These are phyloP conservation scores for Oxyria digyna DNA, from an alignment of 148 eudicot genomes.

Conservation along the genomic window DNA sequence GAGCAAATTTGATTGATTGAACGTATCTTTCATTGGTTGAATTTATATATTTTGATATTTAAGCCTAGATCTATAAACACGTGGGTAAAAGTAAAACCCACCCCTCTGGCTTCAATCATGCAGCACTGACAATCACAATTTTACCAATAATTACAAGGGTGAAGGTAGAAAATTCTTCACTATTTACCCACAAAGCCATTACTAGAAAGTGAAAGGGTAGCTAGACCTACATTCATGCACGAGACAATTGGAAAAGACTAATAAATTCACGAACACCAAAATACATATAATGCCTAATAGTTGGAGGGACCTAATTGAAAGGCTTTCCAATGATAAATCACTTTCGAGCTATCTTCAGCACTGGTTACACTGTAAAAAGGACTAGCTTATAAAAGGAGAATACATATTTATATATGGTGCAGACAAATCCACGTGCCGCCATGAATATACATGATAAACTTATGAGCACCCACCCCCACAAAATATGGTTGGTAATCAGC, in stretches of 20 bases:
- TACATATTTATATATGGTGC: background rate
- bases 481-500: background rate
- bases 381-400: background rate
- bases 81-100: no score
- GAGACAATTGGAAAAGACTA: background rate
- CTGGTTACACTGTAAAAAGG: background rate
- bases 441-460: background rate
- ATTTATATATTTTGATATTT: no score
- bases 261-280: background rate
- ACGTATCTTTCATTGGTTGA: no score
- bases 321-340: background rate
- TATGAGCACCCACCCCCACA: background rate
- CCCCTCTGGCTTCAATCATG: no score
- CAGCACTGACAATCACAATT: no score
- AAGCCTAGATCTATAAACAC: no score
- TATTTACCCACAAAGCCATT: no score
- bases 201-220: no score
- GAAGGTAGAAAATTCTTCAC: no score
- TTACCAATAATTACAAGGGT: no score
- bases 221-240: no score
- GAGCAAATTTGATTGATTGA: no score
- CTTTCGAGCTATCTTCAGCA: background rate
- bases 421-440: background rate
- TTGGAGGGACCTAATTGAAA: background rate
- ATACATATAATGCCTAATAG: background rate